Evolutionary conservation across 352 stramenopile species (phyloP).

Genomic region (Phytopythium delawarense): DNA sequence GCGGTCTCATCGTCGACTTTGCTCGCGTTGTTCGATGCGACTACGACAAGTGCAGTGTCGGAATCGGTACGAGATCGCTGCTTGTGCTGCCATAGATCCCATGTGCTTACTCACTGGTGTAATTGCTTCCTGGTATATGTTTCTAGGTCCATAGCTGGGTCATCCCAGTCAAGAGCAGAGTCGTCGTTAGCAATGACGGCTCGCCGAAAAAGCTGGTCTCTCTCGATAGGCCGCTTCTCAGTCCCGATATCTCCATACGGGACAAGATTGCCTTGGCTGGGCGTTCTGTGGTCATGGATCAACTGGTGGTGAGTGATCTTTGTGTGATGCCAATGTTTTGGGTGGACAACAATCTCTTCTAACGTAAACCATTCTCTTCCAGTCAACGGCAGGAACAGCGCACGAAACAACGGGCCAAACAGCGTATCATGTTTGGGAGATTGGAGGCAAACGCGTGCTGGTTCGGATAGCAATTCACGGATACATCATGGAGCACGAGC

Average conservation of each 20-base stretch:
- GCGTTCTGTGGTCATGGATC: conserved; percentile 17
- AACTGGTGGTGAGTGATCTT: conserved; percentile 20
- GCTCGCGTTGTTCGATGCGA: conserved; percentile 58
- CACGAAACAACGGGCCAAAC: conserved; percentile 12
- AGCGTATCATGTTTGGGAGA: conserved; percentile 66
- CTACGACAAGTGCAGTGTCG: conserved; percentile 1
- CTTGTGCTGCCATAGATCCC: rapidly evolving
- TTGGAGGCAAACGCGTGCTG: conserved; percentile 50
- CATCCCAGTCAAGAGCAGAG: conserved; percentile 54
- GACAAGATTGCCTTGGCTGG: conserved; percentile 29
- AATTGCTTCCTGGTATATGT: background rate
- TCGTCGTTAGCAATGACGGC: conserved; percentile 21
- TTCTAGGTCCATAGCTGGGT: conserved; percentile 30
- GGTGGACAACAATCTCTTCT: background rate
- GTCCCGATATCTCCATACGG: conserved; percentile 20
- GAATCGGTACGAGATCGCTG: background rate
- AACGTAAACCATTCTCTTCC: background rate
- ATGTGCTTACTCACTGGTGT: background rate
- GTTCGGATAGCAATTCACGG: conserved; percentile 45
- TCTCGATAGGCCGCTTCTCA: conserved; percentile 43
- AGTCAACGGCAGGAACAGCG: background rate
- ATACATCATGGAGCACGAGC: background rate
- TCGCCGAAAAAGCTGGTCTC: conserved; percentile 45
- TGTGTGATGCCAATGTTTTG: background rate
- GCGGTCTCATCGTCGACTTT: conserved; percentile 68